Conservation (phyloP, 805 yeast genomes). For the Hanseniaspora vineae region DNA sequence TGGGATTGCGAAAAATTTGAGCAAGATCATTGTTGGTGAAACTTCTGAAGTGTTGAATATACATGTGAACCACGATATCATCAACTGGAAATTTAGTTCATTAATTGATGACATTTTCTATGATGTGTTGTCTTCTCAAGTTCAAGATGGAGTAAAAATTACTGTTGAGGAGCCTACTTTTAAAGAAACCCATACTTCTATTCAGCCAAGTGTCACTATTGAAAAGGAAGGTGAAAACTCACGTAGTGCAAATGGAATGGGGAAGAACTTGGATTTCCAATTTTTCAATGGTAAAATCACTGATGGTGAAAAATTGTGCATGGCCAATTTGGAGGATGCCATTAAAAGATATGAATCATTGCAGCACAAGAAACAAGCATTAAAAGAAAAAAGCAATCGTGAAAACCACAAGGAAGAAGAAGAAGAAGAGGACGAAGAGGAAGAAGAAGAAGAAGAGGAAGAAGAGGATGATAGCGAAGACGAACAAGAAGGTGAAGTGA, state of each 20-base stretch:
- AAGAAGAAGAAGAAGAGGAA: conserved; percentile 4
- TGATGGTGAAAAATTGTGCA: conserved; percentile 80
- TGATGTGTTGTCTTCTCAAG: conserved; percentile 51
- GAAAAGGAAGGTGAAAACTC: too few relatives aligned
- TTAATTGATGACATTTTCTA: conserved; percentile 43
- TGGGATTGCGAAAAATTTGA: conserved; percentile 22
- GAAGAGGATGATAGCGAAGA: conserved; percentile 10
- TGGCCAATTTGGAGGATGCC: conserved; percentile 76
- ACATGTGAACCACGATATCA: conserved; percentile 55
- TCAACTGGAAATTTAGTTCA: conserved; percentile 37
- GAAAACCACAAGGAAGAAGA: conserved; percentile 12
- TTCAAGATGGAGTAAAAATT: conserved; percentile 63
- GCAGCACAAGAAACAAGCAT: not conserved
- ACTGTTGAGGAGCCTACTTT: conserved; percentile 38
- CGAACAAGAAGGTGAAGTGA: conserved; percentile 20
- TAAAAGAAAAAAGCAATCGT: too few relatives aligned
- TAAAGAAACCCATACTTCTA: not conserved
- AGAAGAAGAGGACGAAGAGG: conserved; percentile 12
- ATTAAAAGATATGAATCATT: conserved; percentile 26
- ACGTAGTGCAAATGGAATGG: conserved; percentile 26
- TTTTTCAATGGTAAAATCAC: conserved; percentile 56
- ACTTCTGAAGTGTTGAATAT: conserved; percentile 44
- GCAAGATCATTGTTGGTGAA: conserved; percentile 23
- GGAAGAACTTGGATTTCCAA: conserved; percentile 27
- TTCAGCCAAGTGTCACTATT: too few relatives aligned